Evolutionary conservation across 2,329 filamentous ascomycete species (phyloP).

Genomic region (Botrytis aclada): DNA sequence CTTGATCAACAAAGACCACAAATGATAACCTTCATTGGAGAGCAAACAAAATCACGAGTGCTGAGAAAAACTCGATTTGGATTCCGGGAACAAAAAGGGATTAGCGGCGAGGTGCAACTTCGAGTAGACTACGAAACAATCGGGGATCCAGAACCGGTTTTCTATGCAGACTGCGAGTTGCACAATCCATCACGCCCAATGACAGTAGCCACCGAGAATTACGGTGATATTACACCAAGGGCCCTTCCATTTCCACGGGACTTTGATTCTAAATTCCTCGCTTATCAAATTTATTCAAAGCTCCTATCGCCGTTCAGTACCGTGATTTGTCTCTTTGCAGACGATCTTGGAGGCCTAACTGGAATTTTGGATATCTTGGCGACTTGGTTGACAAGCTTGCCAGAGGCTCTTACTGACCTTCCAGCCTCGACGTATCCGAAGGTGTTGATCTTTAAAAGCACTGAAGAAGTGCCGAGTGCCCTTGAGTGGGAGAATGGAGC

Average conservation of each 20-base stretch:
- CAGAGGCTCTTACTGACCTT: neutral
- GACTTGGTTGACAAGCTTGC: neutral
- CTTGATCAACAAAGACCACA: neutral
- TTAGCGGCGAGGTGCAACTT: neutral
- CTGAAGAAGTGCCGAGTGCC: no score
- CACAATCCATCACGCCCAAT: neutral
- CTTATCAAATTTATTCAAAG: slow-evolving; percentile 1
- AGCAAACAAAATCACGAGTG: neutral
- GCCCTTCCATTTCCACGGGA: neutral
- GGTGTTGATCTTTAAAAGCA: slow-evolving; percentile 2
- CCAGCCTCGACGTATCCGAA: neutral
- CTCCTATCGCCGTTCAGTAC: neutral
- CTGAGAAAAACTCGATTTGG: slow-evolving; percentile 1
- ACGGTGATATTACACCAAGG: neutral
- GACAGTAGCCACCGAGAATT: neutral
- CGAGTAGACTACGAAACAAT: neutral
- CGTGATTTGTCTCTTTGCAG: neutral
- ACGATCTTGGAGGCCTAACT: neutral
- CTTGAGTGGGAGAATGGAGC: neutral
- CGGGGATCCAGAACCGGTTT: neutral
- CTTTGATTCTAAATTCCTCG: neutral
- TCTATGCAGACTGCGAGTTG: neutral
- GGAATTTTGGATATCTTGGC: neutral
- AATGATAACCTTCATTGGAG: neutral
- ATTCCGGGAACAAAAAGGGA: neutral